These are phyloP conservation scores for Tolypocladium sp. DNA, from an alignment of 2,329 filamentous ascomycete species.

Conservation along the genomic window DNA sequence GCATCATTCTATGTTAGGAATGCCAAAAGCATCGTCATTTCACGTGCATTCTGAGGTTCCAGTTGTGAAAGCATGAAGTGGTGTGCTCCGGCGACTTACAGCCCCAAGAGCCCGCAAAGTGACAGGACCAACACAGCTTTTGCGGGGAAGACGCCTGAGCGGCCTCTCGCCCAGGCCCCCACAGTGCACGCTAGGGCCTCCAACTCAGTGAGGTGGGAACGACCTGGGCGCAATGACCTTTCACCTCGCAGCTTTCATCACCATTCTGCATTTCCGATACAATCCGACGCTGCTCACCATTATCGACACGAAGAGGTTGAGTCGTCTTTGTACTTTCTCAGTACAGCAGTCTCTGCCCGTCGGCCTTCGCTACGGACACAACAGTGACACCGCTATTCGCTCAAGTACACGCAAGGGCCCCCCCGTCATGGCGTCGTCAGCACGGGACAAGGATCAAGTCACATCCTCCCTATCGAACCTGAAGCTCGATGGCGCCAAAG, in stretches of 20 bases:
- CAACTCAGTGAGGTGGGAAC: background rate
- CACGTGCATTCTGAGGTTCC: too few species aligned
- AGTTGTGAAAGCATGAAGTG: background rate
- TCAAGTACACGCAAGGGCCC: background rate
- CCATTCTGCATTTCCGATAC: background rate
- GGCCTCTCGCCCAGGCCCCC: background rate
- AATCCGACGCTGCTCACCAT: background rate
- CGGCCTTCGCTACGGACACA: background rate
- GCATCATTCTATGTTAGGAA: too few species aligned
- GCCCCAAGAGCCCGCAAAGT: too few species aligned
- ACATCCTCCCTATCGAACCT: slow-evolving; percentile 21
- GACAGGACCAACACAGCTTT: background rate
- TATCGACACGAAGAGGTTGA: background rate
- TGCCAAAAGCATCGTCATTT: too few species aligned
- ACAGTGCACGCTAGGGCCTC: background rate
- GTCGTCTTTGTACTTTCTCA: background rate
- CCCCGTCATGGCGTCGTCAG: slow-evolving; percentile 11
- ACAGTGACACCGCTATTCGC: background rate
- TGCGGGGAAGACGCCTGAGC: background rate
- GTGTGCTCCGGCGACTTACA: background rate
- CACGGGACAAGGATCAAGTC: slow-evolving; percentile 14
- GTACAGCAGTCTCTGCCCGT: background rate
- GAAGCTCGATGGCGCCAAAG: slow-evolving; percentile 14
- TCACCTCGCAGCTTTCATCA: background rate
- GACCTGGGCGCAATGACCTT: background rate